Evolutionary conservation across 176 grass and related monocot species (phyloP), one percentile per base, ranked within the genome.

Genomic region (Avena sativa): DNA sequence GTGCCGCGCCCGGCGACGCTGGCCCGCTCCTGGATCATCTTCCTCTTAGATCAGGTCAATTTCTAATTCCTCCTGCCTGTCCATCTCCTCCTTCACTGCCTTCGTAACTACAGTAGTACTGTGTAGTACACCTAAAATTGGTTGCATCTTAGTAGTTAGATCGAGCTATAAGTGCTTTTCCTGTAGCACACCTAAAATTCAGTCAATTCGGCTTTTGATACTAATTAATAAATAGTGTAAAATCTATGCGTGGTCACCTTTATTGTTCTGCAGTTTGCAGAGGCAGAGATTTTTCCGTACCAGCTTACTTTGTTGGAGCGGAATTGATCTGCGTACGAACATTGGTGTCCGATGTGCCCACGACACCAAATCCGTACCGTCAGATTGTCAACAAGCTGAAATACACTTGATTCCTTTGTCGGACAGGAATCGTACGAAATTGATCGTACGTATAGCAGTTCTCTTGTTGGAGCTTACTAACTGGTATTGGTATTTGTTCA

Each of bases 41-140:
- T 99, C 83, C 88, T 99, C 72, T 88, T 99, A 20, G 97, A 99
- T 23, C 97, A 99, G 94, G 97, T 93, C 9, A 26, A 25, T 62
- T 34, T 10, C 34, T 21, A 1, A 0, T 57, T 34, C 17, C 4
- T 23, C 44, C 30, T 34, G 40, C 6, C 40, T 7, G 1, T 6
- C 36, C 64, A 1, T 15, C 4, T 68, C 23, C 40, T 57, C 21
- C 11, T 43, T 12, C 17, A 56, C 11, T 50, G 8, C 30, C 48
- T 69, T 69, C 15, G 16, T 17, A 38, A 9, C 15, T 68, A 28
- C 28, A 2, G 28, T 28, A 17, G 40, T 43, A 43, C 40, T 43
- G 23, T 28, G 23, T 32, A 66, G 13, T 68, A 19, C 23, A 63
- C 6, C 40, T 43, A 25, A 9, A 30, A 8, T 71, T 43, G 20